Percentiles rank a stretch among this genome's conserved stretches.
These are phyloP conservation scores for Ustilago xerochloae DNA, from an alignment of 1,284 basidiomycete genomes.

Conservation along the genomic window DNA sequence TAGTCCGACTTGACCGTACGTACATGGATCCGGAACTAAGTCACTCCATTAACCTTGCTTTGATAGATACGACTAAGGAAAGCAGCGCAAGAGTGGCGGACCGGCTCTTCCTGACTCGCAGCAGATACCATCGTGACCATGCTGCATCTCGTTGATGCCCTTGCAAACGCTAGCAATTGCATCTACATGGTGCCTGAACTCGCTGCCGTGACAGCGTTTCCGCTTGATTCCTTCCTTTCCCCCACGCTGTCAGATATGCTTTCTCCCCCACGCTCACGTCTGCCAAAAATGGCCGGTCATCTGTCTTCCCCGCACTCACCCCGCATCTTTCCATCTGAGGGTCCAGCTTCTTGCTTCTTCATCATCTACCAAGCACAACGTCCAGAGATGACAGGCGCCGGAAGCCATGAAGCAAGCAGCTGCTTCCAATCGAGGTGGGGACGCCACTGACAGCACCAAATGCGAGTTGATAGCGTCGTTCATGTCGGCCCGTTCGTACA, in stretches of 20 bases:
- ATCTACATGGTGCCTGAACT: not conserved
- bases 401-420: not conserved
- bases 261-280: not conserved
- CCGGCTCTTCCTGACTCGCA: not conserved
- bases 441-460: not conserved
- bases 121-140: constrained; percentile 1
- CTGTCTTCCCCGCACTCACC: not conserved
- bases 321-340: too few relatives aligned
- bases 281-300: constrained; percentile 9
- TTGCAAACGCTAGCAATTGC: not conserved
- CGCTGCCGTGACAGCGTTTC: too few relatives aligned
- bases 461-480: constrained; percentile 2
- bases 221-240: not conserved
- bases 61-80: too few relatives aligned
- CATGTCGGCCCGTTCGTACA: constrained; percentile 26
- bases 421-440: not conserved
- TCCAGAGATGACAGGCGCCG: too few relatives aligned
- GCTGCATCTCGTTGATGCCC: not conserved
- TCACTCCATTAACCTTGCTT: too few relatives aligned
- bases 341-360: too few relatives aligned
- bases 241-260: not conserved
- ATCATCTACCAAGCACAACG: too few relatives aligned
- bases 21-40: too few relatives aligned
- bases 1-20: not conserved
- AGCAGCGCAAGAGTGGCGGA: too few relatives aligned